These are phyloP conservation scores for Rubroboletus satanas DNA, from an alignment of 768 basidiomycete species.

Conservation along the genomic window DNA sequence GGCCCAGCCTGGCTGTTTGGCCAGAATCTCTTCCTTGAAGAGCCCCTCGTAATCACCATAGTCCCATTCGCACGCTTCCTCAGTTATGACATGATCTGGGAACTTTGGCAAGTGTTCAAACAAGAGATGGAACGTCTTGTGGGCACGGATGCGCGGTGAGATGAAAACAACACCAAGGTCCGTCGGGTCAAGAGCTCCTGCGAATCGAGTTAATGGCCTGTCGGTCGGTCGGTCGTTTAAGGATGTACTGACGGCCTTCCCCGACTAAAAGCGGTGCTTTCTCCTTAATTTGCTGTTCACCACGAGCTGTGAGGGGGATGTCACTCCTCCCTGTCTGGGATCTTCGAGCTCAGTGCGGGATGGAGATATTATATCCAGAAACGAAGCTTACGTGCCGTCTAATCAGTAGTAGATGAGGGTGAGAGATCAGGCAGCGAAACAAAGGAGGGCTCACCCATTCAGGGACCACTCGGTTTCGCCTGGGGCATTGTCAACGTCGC, in stretches of 20 bases:
- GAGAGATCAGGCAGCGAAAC: not conserved
- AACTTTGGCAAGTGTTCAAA: conserved; percentile 48
- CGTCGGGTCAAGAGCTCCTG: conserved; percentile 74
- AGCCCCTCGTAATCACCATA: conserved; percentile 92
- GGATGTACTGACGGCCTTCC: conserved; percentile 57
- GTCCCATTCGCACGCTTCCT: conserved; percentile 81
- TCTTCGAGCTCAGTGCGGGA: not conserved
- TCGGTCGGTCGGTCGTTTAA: not conserved
- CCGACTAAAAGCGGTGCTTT: conserved; percentile 70
- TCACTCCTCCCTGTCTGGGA: conserved; percentile 80
- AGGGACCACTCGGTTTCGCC: conserved; percentile 94
- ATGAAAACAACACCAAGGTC: conserved; percentile 74
- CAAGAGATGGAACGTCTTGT: conserved; percentile 79
- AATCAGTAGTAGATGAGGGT: conserved; percentile 6
- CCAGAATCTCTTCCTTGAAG: conserved; percentile 69
- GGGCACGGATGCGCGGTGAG: conserved; percentile 86
- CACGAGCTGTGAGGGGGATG: conserved; percentile 78
- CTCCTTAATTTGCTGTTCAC: conserved; percentile 64
- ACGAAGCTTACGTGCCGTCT: conserved; percentile 58
- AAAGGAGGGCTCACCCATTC: conserved; percentile 55
- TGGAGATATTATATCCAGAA: not conserved
- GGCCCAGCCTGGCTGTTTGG: conserved; percentile 57
- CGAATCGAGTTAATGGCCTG: not conserved
- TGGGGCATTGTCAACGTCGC: conserved; percentile 26
- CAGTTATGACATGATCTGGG: conserved; percentile 57